Conservation (phyloP, 208 protist species). For the Leishmania braziliensis region DNA sequence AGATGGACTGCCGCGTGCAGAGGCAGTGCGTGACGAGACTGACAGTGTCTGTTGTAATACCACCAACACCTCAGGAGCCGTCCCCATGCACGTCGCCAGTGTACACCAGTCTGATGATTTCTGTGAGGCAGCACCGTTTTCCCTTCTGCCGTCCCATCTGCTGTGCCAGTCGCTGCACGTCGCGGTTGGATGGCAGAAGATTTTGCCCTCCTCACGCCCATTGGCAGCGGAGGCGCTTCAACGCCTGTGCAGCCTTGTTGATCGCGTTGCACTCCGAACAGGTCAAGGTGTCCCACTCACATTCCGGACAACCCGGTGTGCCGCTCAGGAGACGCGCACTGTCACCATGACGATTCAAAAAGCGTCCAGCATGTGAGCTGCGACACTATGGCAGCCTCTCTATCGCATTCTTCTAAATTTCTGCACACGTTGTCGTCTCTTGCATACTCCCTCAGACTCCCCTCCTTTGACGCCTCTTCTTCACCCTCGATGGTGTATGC, state of each 20-base stretch:
- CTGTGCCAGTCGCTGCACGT: slow-evolving; percentile 5
- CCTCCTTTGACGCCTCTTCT: not conserved
- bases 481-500: not conserved
- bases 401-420: not conserved
- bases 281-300: not conserved
- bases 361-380: slow-evolving; percentile 10
- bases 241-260: slow-evolving; percentile 6
- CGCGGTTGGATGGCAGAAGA: slow-evolving; percentile 6
- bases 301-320: not conserved
- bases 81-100: not conserved
- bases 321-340: not conserved
- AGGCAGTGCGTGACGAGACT: not conserved
- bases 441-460: not conserved
- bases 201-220: slow-evolving; percentile 2
- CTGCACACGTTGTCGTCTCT: not conserved
- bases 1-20: slow-evolving; percentile 7
- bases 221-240: not conserved
- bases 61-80: not conserved
- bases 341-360: not conserved
- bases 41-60: not conserved
- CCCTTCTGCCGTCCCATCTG: slow-evolving; percentile 8
- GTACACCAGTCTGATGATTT: not conserved
- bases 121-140: slow-evolving; percentile 8
- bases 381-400: not conserved
- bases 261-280: not conserved